phyloP scores from a whole-genome alignment of 257 asterid species.

The Handroanthus guayacan region DNA sequence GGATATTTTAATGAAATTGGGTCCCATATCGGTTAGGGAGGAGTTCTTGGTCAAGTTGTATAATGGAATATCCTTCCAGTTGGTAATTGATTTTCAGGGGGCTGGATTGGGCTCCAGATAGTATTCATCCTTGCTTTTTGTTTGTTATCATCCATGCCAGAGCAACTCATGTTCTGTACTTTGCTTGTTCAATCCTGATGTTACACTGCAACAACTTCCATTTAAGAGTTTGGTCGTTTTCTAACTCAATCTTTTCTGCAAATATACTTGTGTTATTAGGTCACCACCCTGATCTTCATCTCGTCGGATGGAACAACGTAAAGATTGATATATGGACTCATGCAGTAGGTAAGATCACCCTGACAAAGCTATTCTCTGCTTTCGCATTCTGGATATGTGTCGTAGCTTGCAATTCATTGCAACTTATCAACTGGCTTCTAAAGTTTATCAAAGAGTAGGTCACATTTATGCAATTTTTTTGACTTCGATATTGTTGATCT shows the following conservation, averaged over 20 bases:
- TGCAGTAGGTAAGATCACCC: constrained; percentile 71
- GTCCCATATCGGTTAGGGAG: too few relatives aligned
- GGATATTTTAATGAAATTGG: too few relatives aligned
- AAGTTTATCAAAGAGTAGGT: too few relatives aligned
- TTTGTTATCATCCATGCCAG: too few relatives aligned
- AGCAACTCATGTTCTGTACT: neutral
- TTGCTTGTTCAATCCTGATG: neutral
- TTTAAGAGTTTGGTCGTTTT: neutral
- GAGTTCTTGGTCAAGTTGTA: too few relatives aligned
- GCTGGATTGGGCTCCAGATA: too few relatives aligned
- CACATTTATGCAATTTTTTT: neutral
- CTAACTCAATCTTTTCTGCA: constrained; percentile 23
- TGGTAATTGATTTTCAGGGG: too few relatives aligned
- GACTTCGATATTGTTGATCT: neutral
- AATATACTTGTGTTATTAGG: constrained; percentile 48
- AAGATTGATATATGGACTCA: constrained; percentile 94
- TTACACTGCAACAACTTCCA: neutral
- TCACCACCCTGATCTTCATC: constrained; percentile 99
- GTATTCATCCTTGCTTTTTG: too few relatives aligned
- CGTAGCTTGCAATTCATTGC: too few relatives aligned
- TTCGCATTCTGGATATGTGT: neutral
- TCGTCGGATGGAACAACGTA: constrained; percentile 94
- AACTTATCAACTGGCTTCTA: too few relatives aligned
- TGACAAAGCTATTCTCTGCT: constrained; percentile 3
- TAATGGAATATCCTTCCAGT: too few relatives aligned